Evolutionary conservation across 169 alveolate species (phyloP).

Genomic region (Eimeria falciformis): DNA sequence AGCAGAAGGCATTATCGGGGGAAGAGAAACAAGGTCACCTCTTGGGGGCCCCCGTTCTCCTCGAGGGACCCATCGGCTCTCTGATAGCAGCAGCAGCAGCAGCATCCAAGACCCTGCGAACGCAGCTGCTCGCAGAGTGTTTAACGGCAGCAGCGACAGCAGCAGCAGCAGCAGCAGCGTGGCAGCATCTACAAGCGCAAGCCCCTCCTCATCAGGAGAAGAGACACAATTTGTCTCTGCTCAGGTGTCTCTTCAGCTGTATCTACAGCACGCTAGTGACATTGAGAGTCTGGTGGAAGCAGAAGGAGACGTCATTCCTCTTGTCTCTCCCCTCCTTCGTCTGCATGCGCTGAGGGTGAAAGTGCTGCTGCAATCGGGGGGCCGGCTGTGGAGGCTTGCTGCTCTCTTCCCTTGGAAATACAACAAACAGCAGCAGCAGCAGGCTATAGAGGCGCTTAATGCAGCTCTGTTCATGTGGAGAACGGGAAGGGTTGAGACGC

Average conservation of each 20-base stretch:
- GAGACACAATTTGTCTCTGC: constrained; percentile 42
- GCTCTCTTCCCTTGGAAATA: constrained; percentile 76
- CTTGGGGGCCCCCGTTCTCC: neutral
- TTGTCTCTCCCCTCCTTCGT: constrained; percentile 61
- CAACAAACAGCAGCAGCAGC: constrained; percentile 3
- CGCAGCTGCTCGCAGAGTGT: no score
- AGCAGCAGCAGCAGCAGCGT: constrained; percentile 7
- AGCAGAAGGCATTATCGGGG: constrained; percentile 59
- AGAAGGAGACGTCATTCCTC: constrained; percentile 71
- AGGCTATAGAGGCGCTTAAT: neutral
- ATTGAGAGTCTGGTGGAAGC: constrained; percentile 73
- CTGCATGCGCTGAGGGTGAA: constrained; percentile 69
- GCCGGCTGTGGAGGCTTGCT: constrained; percentile 71
- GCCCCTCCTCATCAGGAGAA: neutral
- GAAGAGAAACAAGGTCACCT: neutral
- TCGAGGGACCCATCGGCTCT: constrained; percentile 20
- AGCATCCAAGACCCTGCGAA: neutral
- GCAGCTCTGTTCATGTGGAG: constrained; percentile 13
- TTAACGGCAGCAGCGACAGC: neutral
- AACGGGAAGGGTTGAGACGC: constrained; percentile 28
- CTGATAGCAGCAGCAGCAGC: constrained; percentile 54
- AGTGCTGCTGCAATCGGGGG: constrained; percentile 66
- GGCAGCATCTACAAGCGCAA: neutral
- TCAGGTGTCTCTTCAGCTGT: constrained; percentile 68
- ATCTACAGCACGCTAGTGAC: constrained; percentile 18